Evolutionary conservation across 495 filamentous ascomycete genomes (phyloP), one percentile per base, ranked within the genome.

Genomic region (Podospora appendiculata): DNA sequence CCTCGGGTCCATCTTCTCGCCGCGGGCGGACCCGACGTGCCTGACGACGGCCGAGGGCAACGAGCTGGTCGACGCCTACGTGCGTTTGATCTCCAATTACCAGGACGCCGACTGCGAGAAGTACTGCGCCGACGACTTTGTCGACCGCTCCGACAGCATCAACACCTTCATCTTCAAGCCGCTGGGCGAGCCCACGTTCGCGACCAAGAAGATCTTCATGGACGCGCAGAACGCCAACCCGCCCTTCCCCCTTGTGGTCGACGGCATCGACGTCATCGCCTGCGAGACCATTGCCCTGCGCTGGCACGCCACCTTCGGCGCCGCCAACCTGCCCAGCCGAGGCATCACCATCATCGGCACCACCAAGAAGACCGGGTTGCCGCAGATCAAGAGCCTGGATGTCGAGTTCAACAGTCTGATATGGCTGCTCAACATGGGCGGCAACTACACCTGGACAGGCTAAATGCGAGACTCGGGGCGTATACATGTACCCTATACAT

Each of bases 361-460:
- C 17, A 65, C 61, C 56, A 67, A 65, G 54, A 41, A 46, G 45
- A 51, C 50, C 39, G 66, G 64, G 39, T 52, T 40, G 36, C 59
- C 55, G 61, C 66, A 66, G 54, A 66, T 67, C 53, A 58, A 45
- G 44, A 60, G 59, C 57, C 51, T 67, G 41, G 62, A 64, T 43
- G 52, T 67, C 53, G 64, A 69, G 61, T 69, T 69, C 58, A 69
- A 69, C 64, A 63, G 64, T 39, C 46, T 69, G 52, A 62, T 61
- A 38, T 69, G 66, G 66, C 64, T 67, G 58, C 62, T 64, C 38
- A 57, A 67, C 55, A 66, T 67, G 66, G 63, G 64, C 45, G 63
- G 64, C 42, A 63, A 50, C 55, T 69, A 67, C 54, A 54, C 53
- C 41, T 68, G 65, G 65, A 61, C 61, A 51, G 62, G 65, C 39